Conservation (phyloP, 2,329 filamentous ascomycete species). For the Fusarium sp. region DNA sequence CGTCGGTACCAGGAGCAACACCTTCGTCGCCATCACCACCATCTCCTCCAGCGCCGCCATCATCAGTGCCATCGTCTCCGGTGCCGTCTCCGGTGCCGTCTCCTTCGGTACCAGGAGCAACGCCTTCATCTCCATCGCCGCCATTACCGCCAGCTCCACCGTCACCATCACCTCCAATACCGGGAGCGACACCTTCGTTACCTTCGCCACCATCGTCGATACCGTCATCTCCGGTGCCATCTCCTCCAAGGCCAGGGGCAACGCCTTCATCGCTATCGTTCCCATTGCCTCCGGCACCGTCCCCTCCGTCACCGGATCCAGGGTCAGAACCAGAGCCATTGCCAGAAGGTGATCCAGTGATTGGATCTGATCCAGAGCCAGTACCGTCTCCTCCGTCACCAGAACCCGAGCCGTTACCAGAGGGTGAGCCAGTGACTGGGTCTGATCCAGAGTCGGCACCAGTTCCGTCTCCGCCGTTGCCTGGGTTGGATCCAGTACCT, state of each 20-base stretch:
- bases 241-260: background rate
- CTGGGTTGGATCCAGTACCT: background rate
- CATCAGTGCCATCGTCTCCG: background rate
- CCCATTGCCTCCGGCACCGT: background rate
- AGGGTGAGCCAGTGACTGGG: background rate
- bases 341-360: background rate
- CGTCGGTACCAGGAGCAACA: background rate
- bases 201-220: background rate
- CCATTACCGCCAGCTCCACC: too few relatives aligned
- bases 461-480: background rate
- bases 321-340: background rate
- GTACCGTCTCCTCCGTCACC: background rate
- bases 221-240: background rate
- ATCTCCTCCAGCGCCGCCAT: background rate
- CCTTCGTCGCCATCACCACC: background rate
- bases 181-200: background rate
- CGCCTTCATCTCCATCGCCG: too few relatives aligned
- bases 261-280: background rate
- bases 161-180: too few relatives aligned
- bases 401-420: background rate
- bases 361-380: background rate
- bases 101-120: background rate
- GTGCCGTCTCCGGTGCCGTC: background rate
- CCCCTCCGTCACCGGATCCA: background rate
- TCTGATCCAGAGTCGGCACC: background rate